These are phyloP conservation scores for Gentiana straminea DNA, from an alignment of 257 asterid species.

Conservation along the genomic window DNA sequence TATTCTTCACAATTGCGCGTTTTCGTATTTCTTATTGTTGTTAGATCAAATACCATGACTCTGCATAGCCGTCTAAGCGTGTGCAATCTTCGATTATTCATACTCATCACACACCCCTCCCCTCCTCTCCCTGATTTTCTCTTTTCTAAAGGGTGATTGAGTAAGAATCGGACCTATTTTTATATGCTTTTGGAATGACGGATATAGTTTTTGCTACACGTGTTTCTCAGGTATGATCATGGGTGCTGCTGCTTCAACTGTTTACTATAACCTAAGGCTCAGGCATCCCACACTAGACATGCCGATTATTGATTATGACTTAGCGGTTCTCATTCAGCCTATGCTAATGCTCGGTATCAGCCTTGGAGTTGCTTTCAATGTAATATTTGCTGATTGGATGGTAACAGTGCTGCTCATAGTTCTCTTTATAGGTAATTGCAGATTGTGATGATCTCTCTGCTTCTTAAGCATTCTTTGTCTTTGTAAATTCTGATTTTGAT, in stretches of 20 bases:
- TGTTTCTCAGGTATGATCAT: constrained; percentile 83
- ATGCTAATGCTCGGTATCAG: constrained; percentile 98
- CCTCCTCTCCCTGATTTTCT: no score
- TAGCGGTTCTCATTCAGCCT: constrained; percentile 96
- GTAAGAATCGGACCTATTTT: no score
- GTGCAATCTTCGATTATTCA: background rate
- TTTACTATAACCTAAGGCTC: constrained; percentile 82
- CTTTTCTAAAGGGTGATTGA: no score
- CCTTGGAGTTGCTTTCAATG: constrained; percentile 91
- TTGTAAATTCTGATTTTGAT: constrained; percentile 9
- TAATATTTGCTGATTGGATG: constrained; percentile 95
- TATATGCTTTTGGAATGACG: background rate
- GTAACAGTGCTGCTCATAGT: constrained; percentile 83
- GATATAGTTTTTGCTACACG: background rate
- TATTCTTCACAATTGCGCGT: no score
- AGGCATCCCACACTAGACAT: constrained; percentile 88
- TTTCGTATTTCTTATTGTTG: no score
- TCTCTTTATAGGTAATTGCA: constrained; percentile 65
- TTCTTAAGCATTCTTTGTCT: constrained; percentile 3
- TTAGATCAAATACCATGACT: no score
- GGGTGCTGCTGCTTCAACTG: constrained; percentile 92
- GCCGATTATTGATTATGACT: constrained; percentile 90
- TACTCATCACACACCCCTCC: no score
- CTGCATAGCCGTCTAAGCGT: background rate
- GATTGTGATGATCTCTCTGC: constrained; percentile 4